Conservation (phyloP, 2,329 filamentous ascomycete species). For the Fonsecaea monophora region DNA sequence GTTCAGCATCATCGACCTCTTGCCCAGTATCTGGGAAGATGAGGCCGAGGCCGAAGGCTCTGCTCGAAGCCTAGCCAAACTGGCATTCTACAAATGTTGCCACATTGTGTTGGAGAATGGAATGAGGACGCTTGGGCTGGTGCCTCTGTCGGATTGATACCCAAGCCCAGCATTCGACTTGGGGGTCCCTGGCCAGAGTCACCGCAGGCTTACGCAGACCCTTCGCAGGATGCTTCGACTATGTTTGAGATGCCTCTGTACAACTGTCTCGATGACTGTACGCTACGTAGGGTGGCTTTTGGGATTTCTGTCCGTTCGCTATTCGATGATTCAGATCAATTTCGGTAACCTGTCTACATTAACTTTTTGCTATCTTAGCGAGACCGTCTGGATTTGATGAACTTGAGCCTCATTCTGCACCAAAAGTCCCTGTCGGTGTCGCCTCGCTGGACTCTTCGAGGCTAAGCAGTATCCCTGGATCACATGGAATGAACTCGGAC, state of each 20-base stretch:
- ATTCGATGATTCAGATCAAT: constrained; percentile 3
- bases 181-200: neutral
- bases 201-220: neutral
- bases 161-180: neutral
- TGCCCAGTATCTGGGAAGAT: constrained; percentile 50
- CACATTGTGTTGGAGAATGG: constrained; percentile 80
- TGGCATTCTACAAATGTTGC: constrained; percentile 79
- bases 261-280: neutral
- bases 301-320: neutral
- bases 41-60: constrained; percentile 80
- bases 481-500: neutral
- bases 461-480: neutral
- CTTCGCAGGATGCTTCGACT: neutral
- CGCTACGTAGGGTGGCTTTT: constrained; percentile 45
- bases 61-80: constrained; percentile 72
- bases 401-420: constrained; percentile 9
- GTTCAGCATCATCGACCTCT: constrained; percentile 55
- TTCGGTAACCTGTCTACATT: neutral
- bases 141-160: constrained; percentile 68
- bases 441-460: neutral
- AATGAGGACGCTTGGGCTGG: constrained; percentile 80
- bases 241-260: neutral
- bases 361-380: constrained; percentile 6
- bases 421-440: neutral
- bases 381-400: neutral